Evolutionary conservation across 2,329 filamentous ascomycete species (phyloP), one percentile per base, ranked within the genome.

Genomic region (Fusarium tjaetaba): DNA sequence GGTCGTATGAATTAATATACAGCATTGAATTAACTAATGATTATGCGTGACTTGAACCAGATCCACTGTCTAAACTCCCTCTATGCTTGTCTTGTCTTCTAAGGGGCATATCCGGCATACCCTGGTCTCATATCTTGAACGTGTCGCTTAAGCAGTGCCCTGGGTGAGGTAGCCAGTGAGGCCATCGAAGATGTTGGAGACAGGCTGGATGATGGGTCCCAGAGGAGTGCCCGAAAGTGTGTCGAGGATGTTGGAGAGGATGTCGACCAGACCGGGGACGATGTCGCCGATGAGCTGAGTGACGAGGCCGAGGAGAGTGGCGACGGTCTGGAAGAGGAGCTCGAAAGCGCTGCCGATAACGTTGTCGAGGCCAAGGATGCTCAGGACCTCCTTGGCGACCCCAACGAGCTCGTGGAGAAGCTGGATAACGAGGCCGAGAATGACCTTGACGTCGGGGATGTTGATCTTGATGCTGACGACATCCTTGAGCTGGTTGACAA

Each of bases 261-360:
- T 61, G 7, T 72, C 51, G 18, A 72, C 51, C 14, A 72, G 45
- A 9, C 63, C 68, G 14, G 70, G 70, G 16, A 72, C 41, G 11
- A 72, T 72, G 32, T 69, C 70, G 28, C 68, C 70, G 22, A 72
- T 30, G 6, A 72, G 70, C 22, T 58, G 34, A 20, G 61, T 68
- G 7, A 72, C 24, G 18, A 72, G 56, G 18, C 10, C 10, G 14
- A 72, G 58, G 30, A 72, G 68, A 10, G 46, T 69, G 39, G 46
- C 69, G 4, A 72, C 16, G 18, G 58, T 71, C 36, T 58, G 10
- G 70, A 72, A 69, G 39, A 72, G 46, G 15, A 64, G 48, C 38
- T 70, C 30, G 0, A 56, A 28, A 7, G 51, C 61, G 11, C 6
- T 34, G 11, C 26, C 43, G 14, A 71, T 34, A 16, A 71, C 38